A percentile compares a stretch with the other conserved stretches of the same genome.
phyloP scores from a whole-genome alignment of 169 alveolate genomes.

The Eimeria acervulina region DNA sequence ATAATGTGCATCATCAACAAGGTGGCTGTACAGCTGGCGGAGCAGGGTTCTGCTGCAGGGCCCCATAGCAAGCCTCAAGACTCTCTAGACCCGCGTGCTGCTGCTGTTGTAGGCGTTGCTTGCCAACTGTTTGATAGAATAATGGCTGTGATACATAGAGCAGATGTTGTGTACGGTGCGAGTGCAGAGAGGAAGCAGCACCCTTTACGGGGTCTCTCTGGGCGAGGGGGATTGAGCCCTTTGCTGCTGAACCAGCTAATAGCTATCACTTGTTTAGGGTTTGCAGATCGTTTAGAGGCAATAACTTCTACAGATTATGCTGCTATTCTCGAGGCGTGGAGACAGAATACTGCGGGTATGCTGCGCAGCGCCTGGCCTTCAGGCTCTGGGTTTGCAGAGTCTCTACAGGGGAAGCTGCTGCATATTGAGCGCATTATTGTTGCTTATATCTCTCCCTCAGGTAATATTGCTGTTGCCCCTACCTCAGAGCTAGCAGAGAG shows the following conservation, averaged over 20 bases:
- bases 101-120: constrained; percentile 64
- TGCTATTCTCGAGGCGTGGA: constrained; percentile 60
- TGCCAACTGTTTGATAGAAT: constrained; percentile 68
- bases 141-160: constrained; percentile 54
- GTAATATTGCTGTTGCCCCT: constrained; percentile 73
- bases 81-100: constrained; percentile 65
- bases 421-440: constrained; percentile 47
- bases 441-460: constrained; percentile 64
- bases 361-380: constrained; percentile 50
- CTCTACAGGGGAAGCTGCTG: constrained; percentile 39
- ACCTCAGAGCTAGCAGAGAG: constrained; percentile 66
- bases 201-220: constrained; percentile 23
- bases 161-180: constrained; percentile 54
- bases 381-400: background rate
- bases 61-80: constrained; percentile 64
- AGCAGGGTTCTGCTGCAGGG: constrained; percentile 1
- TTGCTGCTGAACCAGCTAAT: constrained; percentile 61
- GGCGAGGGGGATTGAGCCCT: background rate
- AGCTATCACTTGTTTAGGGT: constrained; percentile 66
- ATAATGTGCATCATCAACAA: constrained; percentile 59
- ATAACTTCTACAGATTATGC: constrained; percentile 60
- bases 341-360: constrained; percentile 49
- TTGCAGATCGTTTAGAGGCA: constrained; percentile 73
- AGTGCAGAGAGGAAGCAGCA: constrained; percentile 67
- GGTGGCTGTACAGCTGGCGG: constrained; percentile 73